phyloP scores from a whole-genome alignment of 345 rosid genomes.

The Gynandropsis gynandra region DNA sequence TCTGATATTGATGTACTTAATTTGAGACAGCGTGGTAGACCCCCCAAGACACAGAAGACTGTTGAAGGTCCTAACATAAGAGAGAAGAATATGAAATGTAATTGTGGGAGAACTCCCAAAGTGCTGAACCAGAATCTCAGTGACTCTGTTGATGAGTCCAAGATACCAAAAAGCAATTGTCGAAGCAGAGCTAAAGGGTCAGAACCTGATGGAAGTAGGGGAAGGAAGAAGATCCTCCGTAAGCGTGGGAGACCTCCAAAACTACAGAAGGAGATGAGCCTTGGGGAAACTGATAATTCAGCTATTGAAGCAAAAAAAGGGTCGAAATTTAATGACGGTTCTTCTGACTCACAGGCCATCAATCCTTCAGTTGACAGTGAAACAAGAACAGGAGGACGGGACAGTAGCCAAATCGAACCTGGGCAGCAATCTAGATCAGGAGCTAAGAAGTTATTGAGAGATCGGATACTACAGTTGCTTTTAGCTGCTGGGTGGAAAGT shows the following conservation, averaged over 20 bases:
- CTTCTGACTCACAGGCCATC: slow-evolving; percentile 14
- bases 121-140: slow-evolving; percentile 12
- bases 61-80: slow-evolving; percentile 19
- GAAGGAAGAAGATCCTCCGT: slow-evolving; percentile 14
- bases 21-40: slow-evolving; percentile 27
- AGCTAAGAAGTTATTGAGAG: slow-evolving; percentile 55
- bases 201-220: slow-evolving; percentile 18
- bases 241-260: slow-evolving; percentile 23
- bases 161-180: slow-evolving; percentile 20
- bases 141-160: slow-evolving; percentile 24
- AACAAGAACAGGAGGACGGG: slow-evolving; percentile 16
- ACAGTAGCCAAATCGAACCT: slow-evolving; percentile 18
- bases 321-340: slow-evolving; percentile 9
- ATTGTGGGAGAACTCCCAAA: slow-evolving; percentile 26
- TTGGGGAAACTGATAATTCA: slow-evolving; percentile 20
- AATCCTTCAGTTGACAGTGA: slow-evolving; percentile 11
- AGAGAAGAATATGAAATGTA: slow-evolving; percentile 19
- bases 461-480: slow-evolving; percentile 57
- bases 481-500: slow-evolving; percentile 82
- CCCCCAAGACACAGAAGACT: slow-evolving; percentile 26
- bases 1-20: slow-evolving; percentile 5
- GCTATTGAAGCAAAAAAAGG: slow-evolving; percentile 15
- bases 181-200: slow-evolving; percentile 14
- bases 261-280: slow-evolving; percentile 18
- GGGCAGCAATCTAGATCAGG: slow-evolving; percentile 22